phyloP scores from a whole-genome alignment of 768 basidiomycete species.

The Chiua virens region DNA sequence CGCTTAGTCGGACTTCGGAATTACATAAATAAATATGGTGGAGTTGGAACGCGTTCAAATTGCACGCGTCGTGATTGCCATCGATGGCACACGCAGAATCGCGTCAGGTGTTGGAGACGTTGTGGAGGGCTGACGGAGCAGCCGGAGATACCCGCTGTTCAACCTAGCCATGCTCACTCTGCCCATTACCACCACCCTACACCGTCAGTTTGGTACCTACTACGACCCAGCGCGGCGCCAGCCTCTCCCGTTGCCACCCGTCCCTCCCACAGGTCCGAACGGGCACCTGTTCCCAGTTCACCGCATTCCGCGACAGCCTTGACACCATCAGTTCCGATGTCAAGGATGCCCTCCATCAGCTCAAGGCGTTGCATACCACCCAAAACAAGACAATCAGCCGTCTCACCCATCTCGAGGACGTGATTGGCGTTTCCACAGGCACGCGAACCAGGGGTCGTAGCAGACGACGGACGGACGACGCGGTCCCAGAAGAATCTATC shows the following conservation, averaged over 20 bases:
- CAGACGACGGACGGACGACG: neutral
- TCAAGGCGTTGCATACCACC: slow-evolving; percentile 11
- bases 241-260: neutral
- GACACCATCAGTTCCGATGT: slow-evolving; percentile 10
- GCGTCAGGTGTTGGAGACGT: neutral
- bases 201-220: slow-evolving; percentile 1
- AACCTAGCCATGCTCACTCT: neutral
- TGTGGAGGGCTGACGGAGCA: too few species aligned
- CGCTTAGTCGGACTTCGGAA: slow-evolving; percentile 25
- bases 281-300: slow-evolving; percentile 18
- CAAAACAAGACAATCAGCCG: slow-evolving; percentile 11
- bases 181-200: too few species aligned
- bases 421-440: slow-evolving; percentile 9
- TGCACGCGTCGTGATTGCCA: neutral
- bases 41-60: too few species aligned
- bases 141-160: neutral
- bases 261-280: neutral
- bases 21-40: neutral
- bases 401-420: slow-evolving; percentile 12
- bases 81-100: slow-evolving; percentile 2
- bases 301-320: neutral
- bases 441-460: neutral
- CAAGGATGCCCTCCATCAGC: slow-evolving; percentile 14
- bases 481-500: slow-evolving; percentile 2
- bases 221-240: neutral